Percentiles rank a stretch among this genome's conserved stretches.
Conservation (phyloP, 192 early-diverging fungal species). For the Backusella morwellensis region DNA sequence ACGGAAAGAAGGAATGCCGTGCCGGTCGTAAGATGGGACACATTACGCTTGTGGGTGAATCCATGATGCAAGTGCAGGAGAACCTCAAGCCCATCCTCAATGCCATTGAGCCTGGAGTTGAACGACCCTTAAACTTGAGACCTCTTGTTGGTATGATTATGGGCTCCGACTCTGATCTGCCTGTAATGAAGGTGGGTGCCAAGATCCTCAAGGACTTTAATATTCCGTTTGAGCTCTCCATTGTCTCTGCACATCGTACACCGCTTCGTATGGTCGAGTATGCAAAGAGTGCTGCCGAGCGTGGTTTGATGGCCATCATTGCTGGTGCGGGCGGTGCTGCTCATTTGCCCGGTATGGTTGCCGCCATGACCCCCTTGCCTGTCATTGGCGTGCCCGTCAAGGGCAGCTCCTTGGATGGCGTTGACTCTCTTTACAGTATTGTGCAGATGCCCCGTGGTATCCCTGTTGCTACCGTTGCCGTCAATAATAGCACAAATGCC, state of each 20-base stretch:
- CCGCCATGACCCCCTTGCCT: constrained; percentile 93
- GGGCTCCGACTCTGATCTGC: constrained; percentile 98
- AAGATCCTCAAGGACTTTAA: constrained; percentile 85
- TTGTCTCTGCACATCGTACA: constrained; percentile 97
- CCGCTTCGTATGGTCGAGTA: constrained; percentile 92
- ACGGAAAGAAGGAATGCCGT: constrained; percentile 90
- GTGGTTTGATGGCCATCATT: constrained; percentile 96
- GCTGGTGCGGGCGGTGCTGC: constrained; percentile 98
- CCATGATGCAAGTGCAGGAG: constrained; percentile 73
- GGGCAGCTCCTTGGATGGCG: constrained; percentile 88
- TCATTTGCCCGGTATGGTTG: constrained; percentile 99
- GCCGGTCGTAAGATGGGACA: constrained; percentile 98
- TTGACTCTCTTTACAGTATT: constrained; percentile 97
- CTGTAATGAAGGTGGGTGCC: constrained; percentile 90
- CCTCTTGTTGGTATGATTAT: constrained; percentile 97
- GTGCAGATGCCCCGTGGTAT: constrained; percentile 99
- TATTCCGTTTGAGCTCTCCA: constrained; percentile 95
- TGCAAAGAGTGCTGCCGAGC: constrained; percentile 78
- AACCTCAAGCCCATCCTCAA: constrained; percentile 60
- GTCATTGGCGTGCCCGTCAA: constrained; percentile 98
- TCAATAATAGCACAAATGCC: constrained; percentile 97
- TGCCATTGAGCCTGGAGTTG: constrained; percentile 56
- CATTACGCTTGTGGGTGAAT: constrained; percentile 88
- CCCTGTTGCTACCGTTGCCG: constrained; percentile 98
- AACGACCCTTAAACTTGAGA: constrained; percentile 43